Base-by-base conservation (phyloP, 768 basidiomycete genomes). In the Lactifluus hygrophoroides region DNA sequence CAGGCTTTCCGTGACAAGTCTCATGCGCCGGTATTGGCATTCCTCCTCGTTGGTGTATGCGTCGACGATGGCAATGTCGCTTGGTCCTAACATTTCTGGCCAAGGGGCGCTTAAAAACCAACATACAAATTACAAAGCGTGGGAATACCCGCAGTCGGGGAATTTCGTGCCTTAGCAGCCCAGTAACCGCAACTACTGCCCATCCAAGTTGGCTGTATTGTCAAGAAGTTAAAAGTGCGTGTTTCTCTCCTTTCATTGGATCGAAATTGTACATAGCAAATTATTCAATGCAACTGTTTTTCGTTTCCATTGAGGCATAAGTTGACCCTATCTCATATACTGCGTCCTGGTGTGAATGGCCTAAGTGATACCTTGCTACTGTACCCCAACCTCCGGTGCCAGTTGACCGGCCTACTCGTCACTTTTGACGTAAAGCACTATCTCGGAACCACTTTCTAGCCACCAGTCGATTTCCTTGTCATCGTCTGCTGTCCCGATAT, bases 381-480 rank as follows among this genome's bases (percentile, higher is more conserved):
- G n/a, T n/a, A n/a, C n/a, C n/a, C n/a, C n/a, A n/a, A n/a, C n/a
- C n/a, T n/a, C n/a, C n/a, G n/a, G n/a, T n/a, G n/a, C n/a, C n/a
- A n/a, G n/a, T 8, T 9, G 14, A 23, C 10, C 27, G 5, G 6
- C 25, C 21, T 17, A 17, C 17, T 3, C 16, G 37, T 42, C 25
- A 61, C 9, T 38, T 19, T 49, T 56, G 45, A 52, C 37, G 51
- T 60, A 62, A 38, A 69, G 57, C 4, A 69, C 45, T 27, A 80
- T 64, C 56, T 72, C 66, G 55, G 74, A 72, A 19, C 68, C 78
- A 8, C 79, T 76, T 57, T 89, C 86, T 37, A 91, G 66, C 6
- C 90, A 79, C 86, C 87, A 90, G 58, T 76, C 80, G 42, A 90
- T 68, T 52, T 82, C 77, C 54, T 77, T 78, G 13, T 68, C 63